Conservation (phyloP, 108 stramenopile genomes). For the Fragilaria radians region DNA sequence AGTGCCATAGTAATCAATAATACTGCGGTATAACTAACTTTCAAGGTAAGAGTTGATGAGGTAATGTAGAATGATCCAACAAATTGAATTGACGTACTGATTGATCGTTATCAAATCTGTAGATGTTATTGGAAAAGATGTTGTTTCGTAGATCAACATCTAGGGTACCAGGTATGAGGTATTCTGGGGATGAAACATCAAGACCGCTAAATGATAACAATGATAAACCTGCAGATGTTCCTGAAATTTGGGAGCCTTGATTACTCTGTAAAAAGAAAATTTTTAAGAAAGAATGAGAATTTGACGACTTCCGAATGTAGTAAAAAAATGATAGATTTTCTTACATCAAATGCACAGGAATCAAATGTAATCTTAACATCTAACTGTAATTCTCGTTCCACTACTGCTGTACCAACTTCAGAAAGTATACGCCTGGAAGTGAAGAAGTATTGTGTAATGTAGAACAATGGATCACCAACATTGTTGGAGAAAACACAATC, state of each 20-base stretch:
- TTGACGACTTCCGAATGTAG: background rate
- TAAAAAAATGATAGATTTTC: background rate
- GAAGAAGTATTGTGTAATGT: background rate
- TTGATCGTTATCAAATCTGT: background rate
- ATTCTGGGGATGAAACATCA: background rate
- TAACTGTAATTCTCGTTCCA: too few species aligned
- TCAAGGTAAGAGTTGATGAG: background rate
- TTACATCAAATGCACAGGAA: background rate
- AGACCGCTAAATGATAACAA: background rate
- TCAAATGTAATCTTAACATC: slow-evolving; percentile 1
- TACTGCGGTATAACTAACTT: background rate
- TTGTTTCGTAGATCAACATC: background rate
- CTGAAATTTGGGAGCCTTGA: background rate
- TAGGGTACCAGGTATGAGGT: background rate
- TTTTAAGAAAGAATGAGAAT: background rate
- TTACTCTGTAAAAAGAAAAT: background rate
- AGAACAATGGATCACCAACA: background rate
- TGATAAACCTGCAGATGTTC: background rate
- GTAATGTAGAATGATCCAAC: background rate
- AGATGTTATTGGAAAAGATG: background rate
- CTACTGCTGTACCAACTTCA: too few species aligned
- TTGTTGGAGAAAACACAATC: background rate
- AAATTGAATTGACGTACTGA: background rate
- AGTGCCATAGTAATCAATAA: background rate
- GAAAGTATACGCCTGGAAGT: background rate